A percentile compares a stretch with the other conserved stretches of the same genome.
These are phyloP conservation scores for Polygonum maritimum DNA, from an alignment of 148 eudicot genomes.

Conservation along the genomic window DNA sequence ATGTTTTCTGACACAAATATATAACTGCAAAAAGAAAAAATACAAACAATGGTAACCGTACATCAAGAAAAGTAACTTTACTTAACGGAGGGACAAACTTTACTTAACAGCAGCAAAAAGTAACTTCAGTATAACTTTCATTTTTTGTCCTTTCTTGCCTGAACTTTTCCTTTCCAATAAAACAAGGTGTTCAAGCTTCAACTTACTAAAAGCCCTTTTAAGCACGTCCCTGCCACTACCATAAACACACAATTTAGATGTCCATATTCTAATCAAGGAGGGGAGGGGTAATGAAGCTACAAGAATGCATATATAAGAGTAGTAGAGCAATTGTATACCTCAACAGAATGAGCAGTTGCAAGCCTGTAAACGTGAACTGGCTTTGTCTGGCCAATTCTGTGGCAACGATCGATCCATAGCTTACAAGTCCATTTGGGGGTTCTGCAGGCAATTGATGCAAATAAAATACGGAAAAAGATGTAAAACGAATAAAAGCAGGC, in stretches of 20 bases:
- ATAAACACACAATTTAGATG: neutral
- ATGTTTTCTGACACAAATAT: too few relatives aligned
- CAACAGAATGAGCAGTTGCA: slow-evolving; percentile 90
- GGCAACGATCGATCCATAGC: slow-evolving; percentile 99
- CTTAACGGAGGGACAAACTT: too few relatives aligned
- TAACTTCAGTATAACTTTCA: too few relatives aligned
- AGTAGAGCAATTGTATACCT: slow-evolving; percentile 33
- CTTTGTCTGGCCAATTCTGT: slow-evolving; percentile 97
- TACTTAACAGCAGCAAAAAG: too few relatives aligned
- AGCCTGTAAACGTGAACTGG: slow-evolving; percentile 99
- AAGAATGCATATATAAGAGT: neutral
- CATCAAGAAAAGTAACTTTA: too few relatives aligned
- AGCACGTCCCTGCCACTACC: slow-evolving; percentile 65
- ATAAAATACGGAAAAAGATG: neutral
- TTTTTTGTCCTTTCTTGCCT: slow-evolving; percentile 56
- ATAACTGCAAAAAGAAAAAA: too few relatives aligned
- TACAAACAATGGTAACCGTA: too few relatives aligned
- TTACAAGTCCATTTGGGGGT: slow-evolving; percentile 97
- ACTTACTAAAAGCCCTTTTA: slow-evolving; percentile 91
- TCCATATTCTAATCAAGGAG: too few relatives aligned
- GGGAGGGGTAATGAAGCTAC: neutral
- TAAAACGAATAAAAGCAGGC: slow-evolving; percentile 3
- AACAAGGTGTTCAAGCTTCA: slow-evolving; percentile 98
- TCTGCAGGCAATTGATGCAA: slow-evolving; percentile 35
- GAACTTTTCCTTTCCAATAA: slow-evolving; percentile 88